These are phyloP conservation scores for Andrographis paniculata DNA, from an alignment of 305 asterid species.

Conservation along the genomic window DNA sequence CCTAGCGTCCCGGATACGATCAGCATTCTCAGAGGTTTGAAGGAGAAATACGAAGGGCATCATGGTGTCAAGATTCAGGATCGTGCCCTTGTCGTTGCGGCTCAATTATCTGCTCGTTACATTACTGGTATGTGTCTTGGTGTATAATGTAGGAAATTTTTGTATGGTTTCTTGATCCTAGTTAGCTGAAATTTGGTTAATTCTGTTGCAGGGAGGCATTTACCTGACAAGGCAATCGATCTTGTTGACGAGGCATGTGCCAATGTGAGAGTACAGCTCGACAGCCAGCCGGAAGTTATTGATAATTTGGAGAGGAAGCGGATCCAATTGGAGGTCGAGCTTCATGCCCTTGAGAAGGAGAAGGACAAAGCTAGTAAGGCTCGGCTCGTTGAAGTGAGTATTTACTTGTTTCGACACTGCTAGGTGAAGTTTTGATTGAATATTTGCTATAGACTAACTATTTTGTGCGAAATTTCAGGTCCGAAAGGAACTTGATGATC, in stretches of 20 bases:
- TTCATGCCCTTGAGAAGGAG: constrained; percentile 91
- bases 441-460: no score
- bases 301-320: constrained; percentile 79
- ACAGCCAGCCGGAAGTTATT: constrained; percentile 92
- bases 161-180: not conserved
- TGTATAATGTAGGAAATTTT: not conserved
- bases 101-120: constrained; percentile 72
- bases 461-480: constrained; percentile 28
- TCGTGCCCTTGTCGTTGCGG: constrained; percentile 78
- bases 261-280: constrained; percentile 80
- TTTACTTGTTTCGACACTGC: not conserved
- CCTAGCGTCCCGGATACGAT: constrained; percentile 69
- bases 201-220: constrained; percentile 49
- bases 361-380: constrained; percentile 95
- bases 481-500: constrained; percentile 70
- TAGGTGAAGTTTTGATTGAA: not conserved
- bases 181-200: constrained; percentile 1
- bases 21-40: constrained; percentile 73
- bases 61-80: constrained; percentile 90
- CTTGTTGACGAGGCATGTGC: constrained; percentile 94
- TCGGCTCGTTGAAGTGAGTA: constrained; percentile 66
- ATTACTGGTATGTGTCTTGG: constrained; percentile 43
- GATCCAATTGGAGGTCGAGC: constrained; percentile 79
- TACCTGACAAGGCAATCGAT: constrained; percentile 90
- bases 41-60: constrained; percentile 88